Conservation (phyloP, 768 basidiomycete genomes). For the Pleurotus eryngii region DNA sequence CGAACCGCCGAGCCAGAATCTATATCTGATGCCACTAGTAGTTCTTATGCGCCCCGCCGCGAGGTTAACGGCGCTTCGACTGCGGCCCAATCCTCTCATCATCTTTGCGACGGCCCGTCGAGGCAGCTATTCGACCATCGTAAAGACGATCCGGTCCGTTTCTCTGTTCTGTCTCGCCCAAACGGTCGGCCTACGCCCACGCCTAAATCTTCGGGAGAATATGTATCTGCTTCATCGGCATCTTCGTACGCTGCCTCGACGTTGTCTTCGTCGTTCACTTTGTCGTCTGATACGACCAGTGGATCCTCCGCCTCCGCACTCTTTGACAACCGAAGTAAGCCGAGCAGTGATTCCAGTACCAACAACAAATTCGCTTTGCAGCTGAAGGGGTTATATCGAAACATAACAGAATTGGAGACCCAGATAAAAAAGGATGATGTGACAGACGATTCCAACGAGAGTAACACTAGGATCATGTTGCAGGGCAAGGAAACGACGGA, state of each 20-base stretch:
- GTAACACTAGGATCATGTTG: conserved; percentile 38
- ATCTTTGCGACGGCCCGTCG: conserved; percentile 28
- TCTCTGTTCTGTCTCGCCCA: conserved; percentile 62
- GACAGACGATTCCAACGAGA: conserved; percentile 52
- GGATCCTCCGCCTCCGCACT: conserved; percentile 68
- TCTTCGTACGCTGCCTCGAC: conserved; percentile 73
- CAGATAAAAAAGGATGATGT: conserved; percentile 64
- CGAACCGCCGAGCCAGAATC: conserved; percentile 63
- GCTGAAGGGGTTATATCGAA: conserved; percentile 81
- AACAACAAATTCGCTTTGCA: conserved; percentile 64
- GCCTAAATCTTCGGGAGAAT: conserved; percentile 65
- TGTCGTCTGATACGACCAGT: conserved; percentile 70
- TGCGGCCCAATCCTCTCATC: conserved; percentile 23
- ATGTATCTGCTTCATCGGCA: conserved; percentile 70
- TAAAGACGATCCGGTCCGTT: conserved; percentile 88
- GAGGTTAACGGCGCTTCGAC: conserved; percentile 13
- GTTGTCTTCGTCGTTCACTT: conserved; percentile 65
- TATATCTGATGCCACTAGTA: conserved; percentile 56
- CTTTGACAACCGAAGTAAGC: conserved; percentile 51
- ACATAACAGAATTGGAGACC: conserved; percentile 75
- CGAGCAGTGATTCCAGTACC: conserved; percentile 47
- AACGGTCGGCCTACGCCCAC: conserved; percentile 43
- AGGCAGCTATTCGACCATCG: conserved; percentile 85
- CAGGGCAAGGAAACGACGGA: conserved; percentile 41
- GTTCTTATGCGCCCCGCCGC: conserved; percentile 42